Percentiles rank a stretch among this genome's conserved stretches.
These are phyloP conservation scores for Reticulascus tulasneorum DNA, from an alignment of 2,329 filamentous ascomycete genomes.

Conservation along the genomic window DNA sequence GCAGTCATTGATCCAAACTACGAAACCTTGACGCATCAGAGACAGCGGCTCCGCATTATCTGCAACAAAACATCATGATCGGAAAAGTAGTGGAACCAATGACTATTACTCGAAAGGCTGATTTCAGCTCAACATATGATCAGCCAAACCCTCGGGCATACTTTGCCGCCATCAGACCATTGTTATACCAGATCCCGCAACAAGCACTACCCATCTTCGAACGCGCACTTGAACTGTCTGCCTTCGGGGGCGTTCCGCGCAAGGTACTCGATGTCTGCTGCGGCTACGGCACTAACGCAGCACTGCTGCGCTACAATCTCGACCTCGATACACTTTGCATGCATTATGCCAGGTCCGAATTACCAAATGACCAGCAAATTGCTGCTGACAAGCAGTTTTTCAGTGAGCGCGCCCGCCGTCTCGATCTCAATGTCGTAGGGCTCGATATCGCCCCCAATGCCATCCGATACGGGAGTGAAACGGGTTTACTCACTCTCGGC, in stretches of 20 bases:
- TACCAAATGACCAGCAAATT: background rate
- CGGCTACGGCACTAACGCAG: constrained; percentile 8
- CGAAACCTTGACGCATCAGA: no score
- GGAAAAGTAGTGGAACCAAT: constrained; percentile 2
- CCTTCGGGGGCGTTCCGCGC: background rate
- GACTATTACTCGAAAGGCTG: constrained; percentile 4
- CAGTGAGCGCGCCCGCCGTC: background rate
- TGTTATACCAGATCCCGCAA: constrained; percentile 6
- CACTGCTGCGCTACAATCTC: constrained; percentile 2
- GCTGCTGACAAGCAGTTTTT: constrained; percentile 2
- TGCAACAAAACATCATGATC: constrained; percentile 5
- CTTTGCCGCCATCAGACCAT: constrained; percentile 2
- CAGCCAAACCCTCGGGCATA: constrained; percentile 6
- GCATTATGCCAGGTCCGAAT: constrained; percentile 1
- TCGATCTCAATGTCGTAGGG: background rate
- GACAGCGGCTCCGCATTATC: no score
- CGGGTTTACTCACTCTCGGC: background rate
- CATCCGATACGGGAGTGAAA: background rate
- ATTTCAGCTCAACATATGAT: constrained; percentile 7
- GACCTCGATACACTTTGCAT: background rate
- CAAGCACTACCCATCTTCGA: constrained; percentile 4
- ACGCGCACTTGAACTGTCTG: background rate
- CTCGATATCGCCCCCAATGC: constrained; percentile 2
- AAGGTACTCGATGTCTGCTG: constrained; percentile 6
- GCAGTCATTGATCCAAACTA: no score